Percentiles rank a stretch among this genome's conserved stretches.
Evolutionary conservation across 768 basidiomycete genomes (phyloP).

Genomic region (Royoungia palumana): DNA sequence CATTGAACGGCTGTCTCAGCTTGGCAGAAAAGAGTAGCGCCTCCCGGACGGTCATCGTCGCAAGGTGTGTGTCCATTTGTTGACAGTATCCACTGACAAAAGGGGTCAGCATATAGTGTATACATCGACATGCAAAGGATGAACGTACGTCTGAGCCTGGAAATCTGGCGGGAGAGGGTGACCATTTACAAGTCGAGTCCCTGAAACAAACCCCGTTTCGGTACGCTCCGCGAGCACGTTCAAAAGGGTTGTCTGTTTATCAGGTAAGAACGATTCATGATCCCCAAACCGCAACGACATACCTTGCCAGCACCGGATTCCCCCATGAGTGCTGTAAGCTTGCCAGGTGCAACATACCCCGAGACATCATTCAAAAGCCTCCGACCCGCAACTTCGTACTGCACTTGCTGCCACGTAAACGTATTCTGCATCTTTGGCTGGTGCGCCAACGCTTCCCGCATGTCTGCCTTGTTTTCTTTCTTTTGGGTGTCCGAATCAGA

Average conservation of each 20-base stretch:
- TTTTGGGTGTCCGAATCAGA: constrained; percentile 5
- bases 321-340: constrained; percentile 75
- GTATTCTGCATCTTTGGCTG: constrained; percentile 42
- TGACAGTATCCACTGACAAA: constrained; percentile 74
- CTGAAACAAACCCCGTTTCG: constrained; percentile 36
- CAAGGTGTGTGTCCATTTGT: constrained; percentile 79
- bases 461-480: constrained; percentile 16
- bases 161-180: constrained; percentile 45
- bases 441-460: constrained; percentile 35
- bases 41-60: constrained; percentile 73
- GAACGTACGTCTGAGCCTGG: constrained; percentile 50
- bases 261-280: not conserved
- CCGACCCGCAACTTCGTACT: constrained; percentile 61
- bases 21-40: constrained; percentile 77
- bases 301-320: constrained; percentile 51
- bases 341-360: constrained; percentile 81
- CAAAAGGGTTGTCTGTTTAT: constrained; percentile 43
- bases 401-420: constrained; percentile 78
- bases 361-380: constrained; percentile 67
- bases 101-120: too few species aligned
- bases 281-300: not conserved
- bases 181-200: constrained; percentile 46
- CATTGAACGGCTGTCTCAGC: constrained; percentile 67
- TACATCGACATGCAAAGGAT: too few species aligned
- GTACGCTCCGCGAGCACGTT: constrained; percentile 45